Conservation (phyloP, 228 moss, liverwort and hornwort genomes). For the Sphagnum fallax region DNA sequence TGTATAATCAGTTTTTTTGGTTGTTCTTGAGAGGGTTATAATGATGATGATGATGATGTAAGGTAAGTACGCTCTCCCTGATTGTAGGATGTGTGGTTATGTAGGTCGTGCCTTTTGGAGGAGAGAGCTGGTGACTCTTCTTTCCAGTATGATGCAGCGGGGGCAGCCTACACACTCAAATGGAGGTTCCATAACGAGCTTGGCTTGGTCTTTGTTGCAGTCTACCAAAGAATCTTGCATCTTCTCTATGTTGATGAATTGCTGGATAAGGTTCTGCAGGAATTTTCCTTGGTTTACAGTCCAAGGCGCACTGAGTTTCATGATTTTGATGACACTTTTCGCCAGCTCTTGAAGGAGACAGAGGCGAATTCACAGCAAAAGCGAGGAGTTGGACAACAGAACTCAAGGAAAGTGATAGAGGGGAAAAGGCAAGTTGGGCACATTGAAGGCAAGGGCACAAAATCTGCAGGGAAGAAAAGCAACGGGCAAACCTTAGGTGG, state of each 20-base stretch:
- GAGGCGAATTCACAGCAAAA: conserved; percentile 69
- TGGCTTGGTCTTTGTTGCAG: conserved; percentile 92
- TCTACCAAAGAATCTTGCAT: conserved; percentile 90
- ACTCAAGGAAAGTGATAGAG: conserved; percentile 53
- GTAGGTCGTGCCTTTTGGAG: conserved; percentile 84
- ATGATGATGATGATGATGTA: no score
- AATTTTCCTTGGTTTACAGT: conserved; percentile 56
- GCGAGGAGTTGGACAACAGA: conserved; percentile 52
- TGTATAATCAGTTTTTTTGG: no score
- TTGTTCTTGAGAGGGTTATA: no score
- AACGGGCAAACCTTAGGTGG: conserved; percentile 33
- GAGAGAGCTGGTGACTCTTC: conserved; percentile 91
- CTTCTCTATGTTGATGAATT: conserved; percentile 96
- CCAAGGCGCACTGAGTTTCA: conserved; percentile 46
- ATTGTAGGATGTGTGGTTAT: background rate
- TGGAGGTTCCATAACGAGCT: conserved; percentile 99
- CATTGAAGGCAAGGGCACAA: conserved; percentile 56
- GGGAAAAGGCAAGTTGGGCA: conserved; percentile 40
- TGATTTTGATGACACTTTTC: conserved; percentile 85
- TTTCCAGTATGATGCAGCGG: conserved; percentile 87
- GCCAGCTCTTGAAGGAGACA: conserved; percentile 71
- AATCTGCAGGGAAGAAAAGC: conserved; percentile 39
- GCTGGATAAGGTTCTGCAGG: conserved; percentile 79
- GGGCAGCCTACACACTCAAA: conserved; percentile 92
- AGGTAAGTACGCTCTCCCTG: no score